Evolutionary conservation across 805 yeast species (phyloP), one percentile per base, ranked within the genome.

Genomic region (Starmerella bombicola): DNA sequence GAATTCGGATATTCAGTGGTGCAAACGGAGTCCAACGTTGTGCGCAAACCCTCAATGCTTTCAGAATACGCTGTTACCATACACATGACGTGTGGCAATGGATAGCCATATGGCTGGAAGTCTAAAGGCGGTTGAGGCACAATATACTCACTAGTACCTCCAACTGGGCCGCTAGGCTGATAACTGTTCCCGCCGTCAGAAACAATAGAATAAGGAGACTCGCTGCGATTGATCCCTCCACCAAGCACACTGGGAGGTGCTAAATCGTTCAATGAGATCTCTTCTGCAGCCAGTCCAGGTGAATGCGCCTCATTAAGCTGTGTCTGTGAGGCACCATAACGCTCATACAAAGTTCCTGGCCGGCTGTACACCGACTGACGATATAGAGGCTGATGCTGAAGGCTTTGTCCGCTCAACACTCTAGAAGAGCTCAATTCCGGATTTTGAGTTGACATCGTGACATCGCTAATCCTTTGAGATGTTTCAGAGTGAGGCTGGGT

Each of bases 1-100:
- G 95, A 82, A 59, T 85, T 86, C 41, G 97, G 96, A 60, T 80
- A 91, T 49, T 84, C 94, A 1, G 96, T 84, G 1, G 95, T 83
- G n/a, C 94, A 82, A 38, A 91, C 58, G 2, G 97, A 88, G 59
- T 91, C 97, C 48, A 88, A 60, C 0, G 97, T 85, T 1, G 88
- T 75, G 54, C 97, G 70, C 43, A 91, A 61, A 47, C 93, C 95
- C 10, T 69, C 79, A 51, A 74, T 81, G 58, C 84, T 93, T 64
- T 91, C 98, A 2, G 96, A 85, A 57, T 91, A 91, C 56, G 96
- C 88, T 1, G 98, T 91, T 8, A 91, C 93, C 44, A 80, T 65
- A 50, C 78, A 75, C 53, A 81, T 70, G 0, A 76, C 68, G 52
- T 80, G 91, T 13, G 79, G 68, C 51, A 91, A 69, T 13, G 98